Evolutionary conservation across 331 rosid species (phyloP), one percentile per base, ranked within the genome.

Genomic region (Rhamnella rubrinervis): DNA sequence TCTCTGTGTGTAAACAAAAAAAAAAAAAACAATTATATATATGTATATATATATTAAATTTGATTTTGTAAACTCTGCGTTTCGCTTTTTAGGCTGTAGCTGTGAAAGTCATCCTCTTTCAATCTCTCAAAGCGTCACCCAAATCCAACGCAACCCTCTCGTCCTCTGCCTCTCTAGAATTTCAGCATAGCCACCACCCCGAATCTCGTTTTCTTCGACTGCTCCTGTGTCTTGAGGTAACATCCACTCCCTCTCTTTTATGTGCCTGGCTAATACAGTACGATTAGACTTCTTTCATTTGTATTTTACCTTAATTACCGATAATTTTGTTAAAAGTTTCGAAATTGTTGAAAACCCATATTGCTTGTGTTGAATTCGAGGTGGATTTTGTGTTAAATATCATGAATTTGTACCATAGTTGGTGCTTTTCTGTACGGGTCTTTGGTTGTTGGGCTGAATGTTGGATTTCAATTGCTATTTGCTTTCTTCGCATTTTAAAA

Each of bases 171-270:
- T 68, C 76, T 51, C 62, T 59, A 26, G 7, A 52, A 69, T 21
- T 56, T 60, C 37, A 46, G 77, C 47, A 41, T 17, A 71, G 55
- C 26, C 26, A 65, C 37, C 73, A 65, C 37, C 73, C 59, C 70
- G n/a, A 83, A 66, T 55, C 70, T 63, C 52, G 63, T 59, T 76
- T 74, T 52, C 65, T 49, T 71, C 72, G 6, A 70, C 67, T 26
- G 46, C 58, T 51, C 59, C 68, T 52, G 49, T 51, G 41, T 65
- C 9, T 17, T 59, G 3, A 78, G 95, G 95, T 86, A 31, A 81
- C 63, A 66, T 26, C 26, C 49, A 26, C 19, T 71, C 55, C 20
- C 18, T 71, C 26, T 23, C 10, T 51, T 57, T 21, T 28, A 37
- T 55, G 57, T 28, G 53, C 51, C n/a, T 15, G 15, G 38, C 11